Evolutionary conservation across 352 stramenopile genomes (phyloP).

Genomic region (Phytophthora multivora): DNA sequence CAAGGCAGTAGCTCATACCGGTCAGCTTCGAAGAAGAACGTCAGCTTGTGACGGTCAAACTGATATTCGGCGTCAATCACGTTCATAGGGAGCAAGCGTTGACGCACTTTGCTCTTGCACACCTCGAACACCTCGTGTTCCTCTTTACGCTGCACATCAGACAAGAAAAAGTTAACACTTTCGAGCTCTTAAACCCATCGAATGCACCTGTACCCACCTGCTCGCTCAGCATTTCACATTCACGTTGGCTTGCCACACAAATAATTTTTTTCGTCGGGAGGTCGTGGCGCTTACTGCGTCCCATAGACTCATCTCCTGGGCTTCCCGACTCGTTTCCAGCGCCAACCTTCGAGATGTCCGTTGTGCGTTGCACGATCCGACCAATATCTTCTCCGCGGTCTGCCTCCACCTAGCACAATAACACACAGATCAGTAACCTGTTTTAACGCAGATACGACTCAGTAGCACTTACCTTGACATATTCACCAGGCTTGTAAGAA

Average conservation of each 20-base stretch:
- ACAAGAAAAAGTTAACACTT: neutral
- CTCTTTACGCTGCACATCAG: constrained; percentile 79
- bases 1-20: constrained; percentile 48
- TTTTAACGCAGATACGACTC: neutral
- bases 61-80: constrained; percentile 99
- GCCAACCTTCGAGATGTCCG: constrained; percentile 82
- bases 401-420: constrained; percentile 92
- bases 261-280: constrained; percentile 92
- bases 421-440: neutral
- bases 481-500: constrained; percentile 92
- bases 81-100: constrained; percentile 95
- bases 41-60: constrained; percentile 98
- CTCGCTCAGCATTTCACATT: constrained; percentile 91
- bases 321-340: constrained; percentile 34
- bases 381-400: constrained; percentile 98
- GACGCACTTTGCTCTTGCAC: constrained; percentile 95
- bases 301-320: constrained; percentile 46
- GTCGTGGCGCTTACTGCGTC: constrained; percentile 69
- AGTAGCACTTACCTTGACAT: constrained; percentile 84
- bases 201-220: constrained; percentile 51
- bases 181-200: neutral
- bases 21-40: constrained; percentile 98
- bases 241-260: constrained; percentile 90
- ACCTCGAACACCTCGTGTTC: constrained; percentile 97
- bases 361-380: constrained; percentile 89